Evolutionary conservation across 352 stramenopile genomes (phyloP).

Genomic region (Phytopythium delawarense): DNA sequence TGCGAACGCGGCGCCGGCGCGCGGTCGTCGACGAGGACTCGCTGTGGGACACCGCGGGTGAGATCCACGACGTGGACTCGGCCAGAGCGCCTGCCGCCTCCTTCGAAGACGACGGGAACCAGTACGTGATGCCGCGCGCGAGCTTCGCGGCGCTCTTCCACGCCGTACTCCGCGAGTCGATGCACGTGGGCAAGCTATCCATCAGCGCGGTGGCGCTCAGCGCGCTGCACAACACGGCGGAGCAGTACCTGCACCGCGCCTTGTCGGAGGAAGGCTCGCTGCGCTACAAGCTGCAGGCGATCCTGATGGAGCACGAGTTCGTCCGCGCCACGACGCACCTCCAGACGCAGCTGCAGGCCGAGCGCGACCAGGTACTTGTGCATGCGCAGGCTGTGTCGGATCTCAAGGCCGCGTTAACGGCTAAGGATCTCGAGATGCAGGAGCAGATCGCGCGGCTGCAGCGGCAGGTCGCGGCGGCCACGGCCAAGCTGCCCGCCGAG

Average conservation of each 20-base stretch:
- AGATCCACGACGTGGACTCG: conserved; percentile 26
- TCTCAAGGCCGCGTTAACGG: conserved; percentile 49
- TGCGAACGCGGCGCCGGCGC: conserved; percentile 17
- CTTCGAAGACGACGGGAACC: conserved; percentile 25
- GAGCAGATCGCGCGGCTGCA: conserved; percentile 55
- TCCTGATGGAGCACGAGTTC: conserved; percentile 49
- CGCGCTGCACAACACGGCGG: conserved; percentile 67
- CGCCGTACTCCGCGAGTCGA: conserved; percentile 22
- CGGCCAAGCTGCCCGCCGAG: not conserved
- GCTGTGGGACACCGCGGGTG: conserved; percentile 36
- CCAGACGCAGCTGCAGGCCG: conserved; percentile 34
- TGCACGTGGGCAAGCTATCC: conserved; percentile 31
- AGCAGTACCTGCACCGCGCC: conserved; percentile 62
- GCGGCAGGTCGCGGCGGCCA: conserved; percentile 23
- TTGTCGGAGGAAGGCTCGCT: conserved; percentile 58
- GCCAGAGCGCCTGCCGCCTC: conserved; percentile 7
- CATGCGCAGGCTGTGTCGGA: conserved; percentile 10
- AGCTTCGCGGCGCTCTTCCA: conserved; percentile 55
- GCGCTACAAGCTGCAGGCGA: conserved; percentile 43
- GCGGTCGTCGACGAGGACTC: conserved; percentile 33
- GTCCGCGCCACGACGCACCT: conserved; percentile 25
- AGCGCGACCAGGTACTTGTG: conserved; percentile 67
- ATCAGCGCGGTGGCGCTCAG: conserved; percentile 72
- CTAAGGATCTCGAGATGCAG: conserved; percentile 71
- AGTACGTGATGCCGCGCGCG: conserved; percentile 70